A percentile compares a stretch with the other conserved stretches of the same genome.
These are phyloP conservation scores for Claviceps monticola DNA, from an alignment of 2,329 filamentous ascomycete genomes.

Conservation along the genomic window DNA sequence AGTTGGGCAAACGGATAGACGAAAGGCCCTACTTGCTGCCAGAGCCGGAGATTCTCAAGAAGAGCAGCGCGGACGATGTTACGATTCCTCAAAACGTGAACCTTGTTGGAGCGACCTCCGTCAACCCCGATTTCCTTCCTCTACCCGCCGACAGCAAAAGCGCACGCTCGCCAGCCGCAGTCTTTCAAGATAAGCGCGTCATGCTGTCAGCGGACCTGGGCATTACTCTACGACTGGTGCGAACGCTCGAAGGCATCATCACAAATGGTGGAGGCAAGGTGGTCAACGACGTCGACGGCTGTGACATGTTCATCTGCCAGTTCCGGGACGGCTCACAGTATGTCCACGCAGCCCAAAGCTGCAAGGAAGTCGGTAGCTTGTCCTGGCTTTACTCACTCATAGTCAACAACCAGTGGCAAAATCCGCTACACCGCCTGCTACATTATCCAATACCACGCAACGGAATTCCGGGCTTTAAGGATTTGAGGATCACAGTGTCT, in stretches of 20 bases:
- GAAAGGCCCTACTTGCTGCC: slow-evolving; percentile 78
- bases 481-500: slow-evolving; percentile 72
- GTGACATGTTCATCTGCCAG: slow-evolving; percentile 76
- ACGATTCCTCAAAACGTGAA: slow-evolving; percentile 43
- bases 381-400: slow-evolving; percentile 92
- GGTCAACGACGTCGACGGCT: slow-evolving; percentile 49
- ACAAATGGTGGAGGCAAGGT: slow-evolving; percentile 55
- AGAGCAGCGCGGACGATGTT: slow-evolving; percentile 39
- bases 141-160: slow-evolving; percentile 27
- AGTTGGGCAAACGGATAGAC: slow-evolving; percentile 79
- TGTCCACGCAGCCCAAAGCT: slow-evolving; percentile 55
- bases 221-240: slow-evolving; percentile 51
- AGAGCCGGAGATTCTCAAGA: slow-evolving; percentile 66
- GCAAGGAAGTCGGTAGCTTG: slow-evolving; percentile 80
- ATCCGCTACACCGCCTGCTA: slow-evolving; percentile 65
- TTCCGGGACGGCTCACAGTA: slow-evolving; percentile 76
- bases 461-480: slow-evolving; percentile 67
- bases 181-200: slow-evolving; percentile 67
- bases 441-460: slow-evolving; percentile 76
- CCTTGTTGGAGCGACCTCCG: slow-evolving; percentile 52
- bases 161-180: slow-evolving; percentile 43
- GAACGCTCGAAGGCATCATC: slow-evolving; percentile 59
- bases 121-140: slow-evolving; percentile 29
- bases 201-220: slow-evolving; percentile 64
- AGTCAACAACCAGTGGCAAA: slow-evolving; percentile 77